Evolutionary conservation across 1,284 basidiomycete genomes (phyloP).

Genomic region (Pyrrhoderma lamaoense): DNA sequence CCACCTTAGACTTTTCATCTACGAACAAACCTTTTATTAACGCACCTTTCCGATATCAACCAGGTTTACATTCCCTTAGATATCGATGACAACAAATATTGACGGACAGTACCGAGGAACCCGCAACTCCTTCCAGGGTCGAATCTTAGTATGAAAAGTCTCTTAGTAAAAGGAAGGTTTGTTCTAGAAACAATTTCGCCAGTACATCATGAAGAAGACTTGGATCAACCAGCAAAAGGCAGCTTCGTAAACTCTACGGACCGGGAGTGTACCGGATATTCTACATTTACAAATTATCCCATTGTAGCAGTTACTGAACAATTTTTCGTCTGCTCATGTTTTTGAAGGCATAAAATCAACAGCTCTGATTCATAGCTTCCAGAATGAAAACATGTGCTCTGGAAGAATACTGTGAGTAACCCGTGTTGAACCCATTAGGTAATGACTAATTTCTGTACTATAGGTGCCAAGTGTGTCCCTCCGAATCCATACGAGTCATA

Average conservation of each 20-base stretch:
- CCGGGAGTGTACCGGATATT: too few species aligned
- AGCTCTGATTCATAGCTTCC: slow-evolving; percentile 57
- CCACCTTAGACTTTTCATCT: neutral
- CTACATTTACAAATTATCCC: too few species aligned
- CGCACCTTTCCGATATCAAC: neutral
- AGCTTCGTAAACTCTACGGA: slow-evolving; percentile 56
- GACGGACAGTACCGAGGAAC: neutral
- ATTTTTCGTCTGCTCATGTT: too few species aligned
- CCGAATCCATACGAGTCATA: too few species aligned
- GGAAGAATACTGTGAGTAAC: slow-evolving; percentile 32
- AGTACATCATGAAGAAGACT: too few species aligned
- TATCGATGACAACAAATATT: neutral
- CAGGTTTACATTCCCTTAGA: neutral
- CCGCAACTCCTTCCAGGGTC: neutral
- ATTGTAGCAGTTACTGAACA: too few species aligned
- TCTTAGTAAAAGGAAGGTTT: neutral
- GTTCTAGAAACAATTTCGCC: neutral
- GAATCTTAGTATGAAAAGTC: neutral
- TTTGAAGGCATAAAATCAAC: slow-evolving; percentile 70
- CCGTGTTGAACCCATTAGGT: slow-evolving; percentile 2
- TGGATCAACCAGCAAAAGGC: neutral
- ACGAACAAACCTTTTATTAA: neutral
- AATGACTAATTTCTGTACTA: too few species aligned
- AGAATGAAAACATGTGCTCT: slow-evolving; percentile 56
- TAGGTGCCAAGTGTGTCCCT: too few species aligned